phyloP scores from a whole-genome alignment of 78 protist genomes.

The Tieghemostelium lacteum region DNA sequence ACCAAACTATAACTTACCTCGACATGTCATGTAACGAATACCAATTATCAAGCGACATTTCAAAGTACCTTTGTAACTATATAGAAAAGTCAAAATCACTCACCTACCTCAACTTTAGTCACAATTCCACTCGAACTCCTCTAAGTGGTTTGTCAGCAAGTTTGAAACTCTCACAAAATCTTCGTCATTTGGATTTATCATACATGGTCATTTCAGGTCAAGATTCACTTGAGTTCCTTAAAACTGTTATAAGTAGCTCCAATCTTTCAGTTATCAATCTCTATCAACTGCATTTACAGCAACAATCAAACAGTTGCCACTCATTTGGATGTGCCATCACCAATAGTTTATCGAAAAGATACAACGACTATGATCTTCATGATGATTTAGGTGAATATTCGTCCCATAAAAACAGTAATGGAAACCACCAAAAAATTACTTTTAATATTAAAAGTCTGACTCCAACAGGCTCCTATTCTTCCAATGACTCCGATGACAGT shows the following conservation, averaged over 20 bases:
- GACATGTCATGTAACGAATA: constrained; percentile 62
- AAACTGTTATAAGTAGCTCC: not conserved
- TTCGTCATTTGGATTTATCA: constrained; percentile 26
- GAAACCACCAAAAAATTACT: not conserved
- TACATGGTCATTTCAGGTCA: constrained; percentile 9
- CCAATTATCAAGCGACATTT: constrained; percentile 42
- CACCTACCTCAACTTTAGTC: constrained; percentile 20
- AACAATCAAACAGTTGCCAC: not conserved
- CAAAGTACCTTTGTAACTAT: not conserved
- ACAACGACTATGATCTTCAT: constrained; percentile 22
- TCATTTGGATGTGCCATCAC: constrained; percentile 3
- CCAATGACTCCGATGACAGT: not conserved
- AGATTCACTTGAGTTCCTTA: constrained; percentile 5
- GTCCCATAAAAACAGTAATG: not conserved
- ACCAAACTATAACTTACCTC: constrained; percentile 37
- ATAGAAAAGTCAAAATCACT: constrained; percentile 10
- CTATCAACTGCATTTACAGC: not conserved
- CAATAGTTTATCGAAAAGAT: constrained; percentile 22
- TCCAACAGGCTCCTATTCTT: constrained; percentile 4
- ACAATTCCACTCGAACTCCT: constrained; percentile 33
- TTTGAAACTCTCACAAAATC: not conserved
- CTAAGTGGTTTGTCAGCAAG: constrained; percentile 19
- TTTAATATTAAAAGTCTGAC: not conserved
- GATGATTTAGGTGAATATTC: not conserved
- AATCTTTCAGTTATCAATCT: constrained; percentile 24